A percentile compares a stretch with the other conserved stretches of the same genome.
Conservation (phyloP, 306 rosid species). For the Corylus americana region DNA sequence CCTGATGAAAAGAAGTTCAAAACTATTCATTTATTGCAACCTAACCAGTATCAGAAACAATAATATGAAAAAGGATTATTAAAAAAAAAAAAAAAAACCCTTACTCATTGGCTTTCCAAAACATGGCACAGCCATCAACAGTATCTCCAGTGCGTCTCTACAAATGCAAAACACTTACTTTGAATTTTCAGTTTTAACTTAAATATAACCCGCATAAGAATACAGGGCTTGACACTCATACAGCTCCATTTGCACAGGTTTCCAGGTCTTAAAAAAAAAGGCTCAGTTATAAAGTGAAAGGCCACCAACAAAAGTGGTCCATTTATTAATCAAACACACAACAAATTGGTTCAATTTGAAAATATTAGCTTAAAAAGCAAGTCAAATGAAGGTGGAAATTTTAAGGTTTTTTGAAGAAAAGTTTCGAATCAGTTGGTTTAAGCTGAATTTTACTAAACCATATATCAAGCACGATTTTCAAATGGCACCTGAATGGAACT, state of each 20-base stretch:
- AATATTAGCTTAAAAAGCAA: slow-evolving; percentile 7
- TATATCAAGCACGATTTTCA: not conserved
- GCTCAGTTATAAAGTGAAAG: slow-evolving; percentile 7
- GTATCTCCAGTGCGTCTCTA: slow-evolving; percentile 87
- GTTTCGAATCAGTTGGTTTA: not conserved
- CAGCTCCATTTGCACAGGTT: slow-evolving; percentile 34
- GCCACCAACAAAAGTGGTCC: not conserved
- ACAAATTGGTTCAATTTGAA: slow-evolving; percentile 1
- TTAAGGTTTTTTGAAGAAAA: not conserved
- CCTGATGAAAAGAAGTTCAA: slow-evolving; percentile 41
- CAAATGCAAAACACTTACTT: slow-evolving; percentile 21
- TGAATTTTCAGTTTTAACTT: slow-evolving; percentile 6
- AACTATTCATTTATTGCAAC: slow-evolving; percentile 16
- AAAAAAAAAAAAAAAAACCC: slow-evolving; percentile 8
- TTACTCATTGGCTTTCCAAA: slow-evolving; percentile 85
- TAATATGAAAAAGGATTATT: not conserved
- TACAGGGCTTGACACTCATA: not conserved
- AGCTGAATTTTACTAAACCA: not conserved
- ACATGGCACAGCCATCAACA: slow-evolving; percentile 81
- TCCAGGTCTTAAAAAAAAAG: slow-evolving; percentile 23
- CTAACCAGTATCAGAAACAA: slow-evolving; percentile 21
- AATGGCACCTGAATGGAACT: not conserved
- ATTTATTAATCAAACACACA: slow-evolving; percentile 5
- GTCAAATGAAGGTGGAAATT: not conserved
- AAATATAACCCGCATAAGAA: not conserved